Evolutionary conservation across 371 early-diverging fungal genomes (phyloP).

Genomic region (Sporodiniella umbellata): DNA sequence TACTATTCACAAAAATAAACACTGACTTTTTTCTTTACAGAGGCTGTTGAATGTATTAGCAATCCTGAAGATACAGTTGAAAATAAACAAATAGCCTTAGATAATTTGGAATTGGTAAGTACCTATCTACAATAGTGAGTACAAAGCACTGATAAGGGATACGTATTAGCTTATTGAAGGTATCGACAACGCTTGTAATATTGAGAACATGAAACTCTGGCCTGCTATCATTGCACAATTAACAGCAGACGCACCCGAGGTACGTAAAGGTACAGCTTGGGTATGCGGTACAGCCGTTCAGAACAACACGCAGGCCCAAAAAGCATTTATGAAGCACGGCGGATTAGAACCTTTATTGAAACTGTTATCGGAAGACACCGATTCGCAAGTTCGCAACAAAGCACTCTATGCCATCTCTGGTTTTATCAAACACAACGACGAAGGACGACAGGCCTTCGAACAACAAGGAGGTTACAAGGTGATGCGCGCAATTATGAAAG

Average conservation of each 20-base stretch:
- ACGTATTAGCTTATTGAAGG: conserved; percentile 75
- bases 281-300: conserved; percentile 91
- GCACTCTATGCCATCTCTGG: conserved; percentile 79
- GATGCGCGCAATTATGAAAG: conserved; percentile 45
- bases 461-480: conserved; percentile 49
- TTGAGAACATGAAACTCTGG: conserved; percentile 90
- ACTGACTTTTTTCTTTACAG: conserved; percentile 22
- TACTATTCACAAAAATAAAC: neutral
- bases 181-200: conserved; percentile 92
- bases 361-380: conserved; percentile 50
- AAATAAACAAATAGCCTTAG: conserved; percentile 79
- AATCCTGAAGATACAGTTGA: conserved; percentile 58
- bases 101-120: conserved; percentile 89
- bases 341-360: conserved; percentile 59
- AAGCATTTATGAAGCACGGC: conserved; percentile 60
- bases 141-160: too few relatives aligned
- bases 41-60: conserved; percentile 63
- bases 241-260: conserved; percentile 43
- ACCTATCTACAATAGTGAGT: too few relatives aligned
- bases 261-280: conserved; percentile 84
- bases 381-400: conserved; percentile 64
- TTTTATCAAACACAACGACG: conserved; percentile 65
- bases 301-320: conserved; percentile 87
- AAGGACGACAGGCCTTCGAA: conserved; percentile 60
- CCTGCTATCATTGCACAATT: conserved; percentile 65